Evolutionary conservation across 192 early-diverging fungal genomes (phyloP).

Genomic region (Linderina pennispora): DNA sequence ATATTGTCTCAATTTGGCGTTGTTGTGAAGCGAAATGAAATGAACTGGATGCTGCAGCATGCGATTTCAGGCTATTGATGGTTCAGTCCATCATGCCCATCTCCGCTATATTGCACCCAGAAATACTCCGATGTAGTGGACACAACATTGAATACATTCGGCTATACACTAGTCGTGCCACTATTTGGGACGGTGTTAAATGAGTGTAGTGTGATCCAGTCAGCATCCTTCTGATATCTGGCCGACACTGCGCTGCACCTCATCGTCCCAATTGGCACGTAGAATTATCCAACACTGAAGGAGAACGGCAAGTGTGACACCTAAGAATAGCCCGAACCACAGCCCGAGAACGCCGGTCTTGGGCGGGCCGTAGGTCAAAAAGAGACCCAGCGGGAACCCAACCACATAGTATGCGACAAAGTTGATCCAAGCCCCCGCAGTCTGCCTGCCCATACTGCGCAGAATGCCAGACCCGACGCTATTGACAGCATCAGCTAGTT

Average conservation of each 20-base stretch:
- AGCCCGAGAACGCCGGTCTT: slow-evolving; percentile 55
- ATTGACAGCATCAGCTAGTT: slow-evolving; percentile 32
- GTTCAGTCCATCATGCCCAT: too few relatives aligned
- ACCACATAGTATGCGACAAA: slow-evolving; percentile 43
- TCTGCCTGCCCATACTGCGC: slow-evolving; percentile 50
- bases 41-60: too few relatives aligned
- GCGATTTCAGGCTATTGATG: too few relatives aligned
- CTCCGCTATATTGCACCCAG: too few relatives aligned
- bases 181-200: neutral
- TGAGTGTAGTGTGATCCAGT: too few relatives aligned
- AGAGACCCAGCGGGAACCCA: slow-evolving; percentile 46
- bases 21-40: too few relatives aligned
- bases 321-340: slow-evolving; percentile 55
- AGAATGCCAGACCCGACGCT: slow-evolving; percentile 44
- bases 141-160: neutral
- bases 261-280: slow-evolving; percentile 14
- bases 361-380: slow-evolving; percentile 42
- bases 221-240: neutral
- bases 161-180: neutral
- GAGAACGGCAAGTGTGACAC: slow-evolving; percentile 13
- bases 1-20: too few relatives aligned
- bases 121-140: too few relatives aligned
- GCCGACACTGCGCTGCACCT: slow-evolving; percentile 28
- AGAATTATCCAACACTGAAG: slow-evolving; percentile 11
- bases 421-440: slow-evolving; percentile 42